Evolutionary conservation across 2,329 filamentous ascomycete genomes (phyloP), one percentile per base, ranked within the genome.

Genomic region (Cyphellophora attinorum): DNA sequence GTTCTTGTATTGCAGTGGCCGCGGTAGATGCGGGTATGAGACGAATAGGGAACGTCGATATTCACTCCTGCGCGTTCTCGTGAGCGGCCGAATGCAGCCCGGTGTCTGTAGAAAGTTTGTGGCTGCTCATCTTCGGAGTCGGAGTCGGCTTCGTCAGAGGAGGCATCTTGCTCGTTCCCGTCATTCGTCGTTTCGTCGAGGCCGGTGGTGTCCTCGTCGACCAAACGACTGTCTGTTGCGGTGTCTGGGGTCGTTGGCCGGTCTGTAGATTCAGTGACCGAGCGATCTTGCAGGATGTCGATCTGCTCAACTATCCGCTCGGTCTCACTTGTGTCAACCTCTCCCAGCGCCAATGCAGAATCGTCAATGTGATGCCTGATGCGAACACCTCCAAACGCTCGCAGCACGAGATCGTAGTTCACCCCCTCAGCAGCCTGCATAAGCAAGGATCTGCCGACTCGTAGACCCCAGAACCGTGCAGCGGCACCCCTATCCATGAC

Each of bases 1-100:
- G 75, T 80, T 44, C 74, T 68, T 34, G 77, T 66, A 44, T 80
- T 80, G 57, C 76, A 80, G 51, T 81, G 77, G 2, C 77, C 77
- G 3, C 62, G 61, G 50, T 79, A 81, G 13, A 65, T 54, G 25
- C 68, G 68, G 2, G 68, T 74, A 43, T 77, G 71, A 2, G 70
- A 58, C 12, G 60, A 64, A 47, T 72, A 76, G 11, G 72, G 69
- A 5, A 73, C 64, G 33, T 73, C 54, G 0, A 56, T 49, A 40
- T 77, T 72, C 11, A 79, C 70, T 12, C 62, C 59, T 33, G 67
- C 61, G 34, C 70, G 63, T 16, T 61, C 52, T 14, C 56, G 56
- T 29, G 59, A 60, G 29, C 64, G 61, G 31, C 65, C 61, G 32
- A 70, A 67, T 4, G 69, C 64, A 27, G 65, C 64, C 15, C 61